phyloP scores from a whole-genome alignment of 2,329 filamentous ascomycete genomes.

The Sphaerulina musiva region DNA sequence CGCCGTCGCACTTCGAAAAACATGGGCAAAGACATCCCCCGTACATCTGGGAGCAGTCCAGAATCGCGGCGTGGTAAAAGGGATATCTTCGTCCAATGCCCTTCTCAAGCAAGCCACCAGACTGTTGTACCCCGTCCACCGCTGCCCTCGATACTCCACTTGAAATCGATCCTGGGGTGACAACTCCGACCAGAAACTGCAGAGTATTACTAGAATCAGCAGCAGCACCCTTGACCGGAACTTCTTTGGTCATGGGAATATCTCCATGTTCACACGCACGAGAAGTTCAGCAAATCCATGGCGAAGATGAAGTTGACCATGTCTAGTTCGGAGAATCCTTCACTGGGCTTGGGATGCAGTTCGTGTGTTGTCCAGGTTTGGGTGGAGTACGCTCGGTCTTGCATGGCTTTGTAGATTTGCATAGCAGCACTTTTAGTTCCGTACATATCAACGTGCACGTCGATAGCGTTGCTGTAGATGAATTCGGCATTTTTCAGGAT shows the following conservation, averaged over 20 bases:
- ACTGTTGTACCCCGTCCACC: constrained; percentile 94
- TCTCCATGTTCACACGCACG: constrained; percentile 14
- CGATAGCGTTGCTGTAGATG: constrained; percentile 86
- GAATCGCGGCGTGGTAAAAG: constrained; percentile 80
- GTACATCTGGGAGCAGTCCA: constrained; percentile 61
- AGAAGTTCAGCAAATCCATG: constrained; percentile 96
- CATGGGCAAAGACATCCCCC: constrained; percentile 62
- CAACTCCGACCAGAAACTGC: constrained; percentile 75
- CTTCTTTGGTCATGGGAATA: neutral
- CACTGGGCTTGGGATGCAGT: constrained; percentile 65
- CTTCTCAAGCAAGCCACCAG: constrained; percentile 80
- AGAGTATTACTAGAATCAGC: neutral
- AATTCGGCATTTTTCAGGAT: constrained; percentile 77
- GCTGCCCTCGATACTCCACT: constrained; percentile 71
- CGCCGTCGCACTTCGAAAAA: constrained; percentile 80
- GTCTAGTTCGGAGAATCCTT: constrained; percentile 29
- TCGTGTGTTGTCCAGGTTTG: constrained; percentile 83
- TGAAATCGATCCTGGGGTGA: constrained; percentile 67
- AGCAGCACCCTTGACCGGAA: neutral
- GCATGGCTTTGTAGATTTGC: constrained; percentile 74
- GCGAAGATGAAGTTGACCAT: constrained; percentile 84
- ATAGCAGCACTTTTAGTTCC: constrained; percentile 76
- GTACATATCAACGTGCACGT: constrained; percentile 80
- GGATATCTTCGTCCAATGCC: constrained; percentile 83
- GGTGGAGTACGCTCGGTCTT: constrained; percentile 73